Conservation (phyloP, 2,329 filamentous ascomycete genomes). For the Sphaerostilbella broomeana region DNA sequence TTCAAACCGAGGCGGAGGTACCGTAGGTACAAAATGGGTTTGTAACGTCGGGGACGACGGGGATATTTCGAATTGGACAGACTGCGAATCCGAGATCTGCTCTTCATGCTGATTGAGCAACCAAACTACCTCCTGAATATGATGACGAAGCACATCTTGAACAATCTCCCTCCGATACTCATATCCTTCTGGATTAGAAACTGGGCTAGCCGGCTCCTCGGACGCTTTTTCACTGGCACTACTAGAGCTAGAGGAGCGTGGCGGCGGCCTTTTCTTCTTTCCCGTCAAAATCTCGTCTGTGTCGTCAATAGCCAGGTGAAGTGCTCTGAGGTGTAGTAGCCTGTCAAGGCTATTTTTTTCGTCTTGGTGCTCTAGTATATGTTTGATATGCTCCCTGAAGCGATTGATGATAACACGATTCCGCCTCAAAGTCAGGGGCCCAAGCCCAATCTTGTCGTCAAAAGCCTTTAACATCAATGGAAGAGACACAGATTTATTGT, state of each 20-base stretch:
- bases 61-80: conserved; percentile 15
- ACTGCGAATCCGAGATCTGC: conserved; percentile 21
- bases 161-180: conserved; percentile 31
- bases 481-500: conserved; percentile 42
- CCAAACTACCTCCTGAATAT: conserved; percentile 42
- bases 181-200: conserved; percentile 10
- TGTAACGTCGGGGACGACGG: conserved; percentile 13
- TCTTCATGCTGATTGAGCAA: conserved; percentile 38
- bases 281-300: conserved; percentile 39
- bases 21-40: not conserved
- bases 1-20: conserved; percentile 30
- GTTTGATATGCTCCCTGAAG: conserved; percentile 22
- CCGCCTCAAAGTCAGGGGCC: conserved; percentile 15
- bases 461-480: conserved; percentile 36
- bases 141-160: conserved; percentile 40
- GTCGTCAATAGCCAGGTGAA: conserved; percentile 36
- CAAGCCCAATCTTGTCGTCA: conserved; percentile 21
- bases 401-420: conserved; percentile 19
- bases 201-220: not conserved
- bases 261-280: conserved; percentile 17
- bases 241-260: not conserved
- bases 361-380: conserved; percentile 19
- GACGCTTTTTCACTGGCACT: not conserved
- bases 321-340: conserved; percentile 30
- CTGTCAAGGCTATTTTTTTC: conserved; percentile 20